Evolutionary conservation across 306 rosid genomes (phyloP).

Genomic region (Inga laurina): DNA sequence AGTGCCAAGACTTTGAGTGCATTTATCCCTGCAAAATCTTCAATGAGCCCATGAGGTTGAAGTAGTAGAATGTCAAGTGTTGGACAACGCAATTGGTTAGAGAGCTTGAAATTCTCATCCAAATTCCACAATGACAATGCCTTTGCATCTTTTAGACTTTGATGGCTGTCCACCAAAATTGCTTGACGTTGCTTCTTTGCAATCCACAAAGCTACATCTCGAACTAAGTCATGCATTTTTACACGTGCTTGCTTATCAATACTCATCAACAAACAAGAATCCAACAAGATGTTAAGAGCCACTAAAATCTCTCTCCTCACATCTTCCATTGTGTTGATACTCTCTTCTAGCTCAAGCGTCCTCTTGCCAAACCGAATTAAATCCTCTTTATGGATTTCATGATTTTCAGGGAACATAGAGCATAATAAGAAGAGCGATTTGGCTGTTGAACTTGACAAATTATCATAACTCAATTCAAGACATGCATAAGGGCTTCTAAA

Average conservation of each 20-base stretch:
- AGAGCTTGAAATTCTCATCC: no score
- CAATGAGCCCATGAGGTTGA: no score
- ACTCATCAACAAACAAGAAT: not conserved
- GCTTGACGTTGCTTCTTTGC: not conserved
- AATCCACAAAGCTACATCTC: slow-evolving; percentile 6
- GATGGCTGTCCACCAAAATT: not conserved
- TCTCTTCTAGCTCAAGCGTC: accelerated
- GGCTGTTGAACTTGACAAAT: not conserved
- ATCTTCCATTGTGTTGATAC: not conserved
- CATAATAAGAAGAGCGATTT: not conserved
- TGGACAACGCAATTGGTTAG: no score
- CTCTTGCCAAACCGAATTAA: not conserved
- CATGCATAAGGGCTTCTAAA: not conserved
- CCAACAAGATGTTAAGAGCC: not conserved
- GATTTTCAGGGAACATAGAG: not conserved
- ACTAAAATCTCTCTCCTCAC: not conserved
- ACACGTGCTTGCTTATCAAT: accelerated
- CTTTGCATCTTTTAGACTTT: not conserved
- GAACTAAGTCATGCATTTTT: slow-evolving; percentile 13
- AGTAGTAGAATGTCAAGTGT: no score
- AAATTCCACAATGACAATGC: not conserved
- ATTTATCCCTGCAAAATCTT: no score
- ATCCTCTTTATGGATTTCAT: not conserved
- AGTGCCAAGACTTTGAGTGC: not conserved
- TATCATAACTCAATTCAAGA: not conserved